Percentiles rank a stretch among this genome's conserved stretches.
Evolutionary conservation across 805 yeast genomes (phyloP).

Genomic region (Kurtzmaniella cleridarum): DNA sequence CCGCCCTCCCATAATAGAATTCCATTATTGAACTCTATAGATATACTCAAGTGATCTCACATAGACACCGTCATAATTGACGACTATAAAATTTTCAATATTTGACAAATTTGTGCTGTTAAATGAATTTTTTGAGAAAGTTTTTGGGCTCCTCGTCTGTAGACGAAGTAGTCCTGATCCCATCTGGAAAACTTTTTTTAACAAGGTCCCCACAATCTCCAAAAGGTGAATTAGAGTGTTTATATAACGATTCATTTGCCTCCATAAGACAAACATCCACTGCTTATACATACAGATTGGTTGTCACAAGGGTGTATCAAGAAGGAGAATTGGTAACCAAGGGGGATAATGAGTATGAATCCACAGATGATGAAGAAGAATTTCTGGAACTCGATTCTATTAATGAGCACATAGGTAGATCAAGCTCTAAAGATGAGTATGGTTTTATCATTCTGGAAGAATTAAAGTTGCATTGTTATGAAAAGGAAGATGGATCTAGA

Average conservation of each 20-base stretch:
- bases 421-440: conserved; percentile 56
- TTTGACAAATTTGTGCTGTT: no score
- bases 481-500: conserved; percentile 47
- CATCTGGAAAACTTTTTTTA: conserved; percentile 74
- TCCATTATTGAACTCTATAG: no score
- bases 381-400: conserved; percentile 18
- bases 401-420: conserved; percentile 18
- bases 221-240: conserved; percentile 78
- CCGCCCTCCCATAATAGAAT: no score
- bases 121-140: conserved; percentile 69
- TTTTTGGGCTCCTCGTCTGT: conserved; percentile 52
- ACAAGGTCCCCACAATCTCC: conserved; percentile 76
- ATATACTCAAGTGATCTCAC: no score
- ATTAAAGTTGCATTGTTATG: conserved; percentile 49
- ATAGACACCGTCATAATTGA: no score
- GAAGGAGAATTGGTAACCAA: conserved; percentile 60
- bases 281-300: conserved; percentile 63
- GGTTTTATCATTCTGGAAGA: conserved; percentile 60
- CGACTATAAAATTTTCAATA: no score
- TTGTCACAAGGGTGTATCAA: conserved; percentile 60
- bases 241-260: conserved; percentile 76
- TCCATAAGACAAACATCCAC: conserved; percentile 63
- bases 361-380: conserved; percentile 38
- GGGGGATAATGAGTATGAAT: conserved; percentile 34
- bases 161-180: conserved; percentile 61